Conservation (phyloP, 78 protist genomes). For the Dictyostelium brefeldianum region DNA sequence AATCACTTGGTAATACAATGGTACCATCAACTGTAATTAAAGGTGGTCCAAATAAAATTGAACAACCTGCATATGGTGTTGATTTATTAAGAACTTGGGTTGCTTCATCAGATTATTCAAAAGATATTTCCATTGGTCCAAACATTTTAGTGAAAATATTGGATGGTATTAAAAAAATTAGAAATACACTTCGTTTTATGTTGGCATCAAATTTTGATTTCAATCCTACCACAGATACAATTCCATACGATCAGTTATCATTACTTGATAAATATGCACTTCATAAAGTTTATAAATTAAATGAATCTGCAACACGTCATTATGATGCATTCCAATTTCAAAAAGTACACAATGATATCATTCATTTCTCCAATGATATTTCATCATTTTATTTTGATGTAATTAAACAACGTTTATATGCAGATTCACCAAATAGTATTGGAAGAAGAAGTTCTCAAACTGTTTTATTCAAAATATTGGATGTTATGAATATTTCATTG, state of each 20-base stretch:
- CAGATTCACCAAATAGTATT: conserved; percentile 42
- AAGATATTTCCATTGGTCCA: conserved; percentile 88
- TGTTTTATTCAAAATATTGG: conserved; percentile 58
- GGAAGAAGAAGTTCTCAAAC: conserved; percentile 80
- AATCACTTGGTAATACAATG: conserved; percentile 94
- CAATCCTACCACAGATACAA: conserved; percentile 8
- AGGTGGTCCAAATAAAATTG: conserved; percentile 81
- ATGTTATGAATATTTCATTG: conserved; percentile 34
- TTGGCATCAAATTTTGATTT: conserved; percentile 51
- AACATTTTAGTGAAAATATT: conserved; percentile 31
- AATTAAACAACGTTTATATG: conserved; percentile 90
- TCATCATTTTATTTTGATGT: conserved; percentile 92
- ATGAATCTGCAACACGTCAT: conserved; percentile 4
- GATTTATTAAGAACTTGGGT: conserved; percentile 95
- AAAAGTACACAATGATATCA: conserved; percentile 18
- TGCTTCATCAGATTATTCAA: conserved; percentile 84
- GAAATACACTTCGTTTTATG: conserved; percentile 25
- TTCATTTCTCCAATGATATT: conserved; percentile 74
- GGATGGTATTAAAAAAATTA: conserved; percentile 38
- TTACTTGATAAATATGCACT: conserved; percentile 57
- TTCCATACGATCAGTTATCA: conserved; percentile 14
- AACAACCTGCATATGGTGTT: conserved; percentile 90
- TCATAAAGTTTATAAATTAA: not conserved
- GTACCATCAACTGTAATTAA: conserved; percentile 85
- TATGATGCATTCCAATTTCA: conserved; percentile 78